Evolutionary conservation across 1,139 yeast species (phyloP), one percentile per base, ranked within the genome.

Genomic region (Debaryomycetaceae sp.): DNA sequence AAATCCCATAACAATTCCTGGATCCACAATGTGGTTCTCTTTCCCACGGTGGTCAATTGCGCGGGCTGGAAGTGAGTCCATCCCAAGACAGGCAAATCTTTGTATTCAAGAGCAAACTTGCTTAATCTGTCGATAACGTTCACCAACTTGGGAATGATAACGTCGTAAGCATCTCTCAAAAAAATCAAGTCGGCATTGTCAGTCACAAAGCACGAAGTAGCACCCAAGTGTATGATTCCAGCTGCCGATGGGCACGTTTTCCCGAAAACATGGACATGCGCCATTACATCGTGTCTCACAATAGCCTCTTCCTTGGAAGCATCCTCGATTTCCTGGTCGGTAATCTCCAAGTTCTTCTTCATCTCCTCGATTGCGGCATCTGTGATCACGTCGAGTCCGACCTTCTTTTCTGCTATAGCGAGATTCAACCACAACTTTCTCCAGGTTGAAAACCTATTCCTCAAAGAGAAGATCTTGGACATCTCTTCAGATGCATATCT

Each of bases 31-130:
- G 97, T 89, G 46, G 96, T 96, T 73, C 99, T 86, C 78, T 93
- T 93, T 63, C 99, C 99, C 50, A 93, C 96, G 38, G 99, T 93
- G 52, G 98, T 91, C 64, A 95, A 81, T 75, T 93, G 99, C 46
- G 99, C 99, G 20, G 99, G 99, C 74, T 93, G 99, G 81, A 93
- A 93, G 70, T 93, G 99, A 48, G 99, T 93, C 97, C 98, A 93
- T 36, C 99, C 99, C 55, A 93, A 80, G 41, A 91, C 97, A 39
- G 99, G 99, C 69, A 90, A 71, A 67, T 93, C 98, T 75, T 93
- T 93, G 76, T 93, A 82, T 66, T 87, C 83, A 53, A 89, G 63
- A 42, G 99, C 98, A 68, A 95, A 93, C 63, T 86, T 75, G 48
- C 91, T 72, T 65, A 93, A 78, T 68, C 96, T 83, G 75, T 91